Evolutionary conservation across 306 rosid genomes (phyloP), one percentile per base, ranked within the genome.

Genomic region (Bauhinia variegata): DNA sequence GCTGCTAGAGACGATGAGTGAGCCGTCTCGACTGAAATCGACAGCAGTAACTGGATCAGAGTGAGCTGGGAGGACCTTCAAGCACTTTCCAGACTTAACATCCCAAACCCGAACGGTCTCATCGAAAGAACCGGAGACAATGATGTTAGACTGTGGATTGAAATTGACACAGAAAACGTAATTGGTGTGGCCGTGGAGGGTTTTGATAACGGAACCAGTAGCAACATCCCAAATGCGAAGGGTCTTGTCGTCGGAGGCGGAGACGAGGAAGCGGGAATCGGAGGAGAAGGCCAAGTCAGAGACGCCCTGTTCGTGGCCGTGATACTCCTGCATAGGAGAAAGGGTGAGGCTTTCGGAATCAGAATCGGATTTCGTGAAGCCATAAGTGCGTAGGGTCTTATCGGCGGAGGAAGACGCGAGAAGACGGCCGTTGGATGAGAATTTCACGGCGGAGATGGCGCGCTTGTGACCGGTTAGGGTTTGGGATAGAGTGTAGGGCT

Each of bases 21-120:
- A 79, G 0, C 98, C 98, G 5, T 88, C 96, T 10, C 91, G 88
- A 39, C 90, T 89, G 63, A 93, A 89, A 79, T 93, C 97, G 0
- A 93, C 98, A 16, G 97, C 86, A 3, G 97, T 88, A 18, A 93
- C 98, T 0, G 97, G 97, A 48, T 93, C 98, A 5, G 95, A 93
- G 65, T 93, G 98, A 0, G 98, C 97, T 2, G 98, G 98, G 18
- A 93, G 73, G 9, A 93, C 95, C 84, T 89, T 93, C 37, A 93
- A 74, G 60, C 98, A 93, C 74, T 84, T 88, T 0, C 95, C 98
- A 5, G 88, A 74, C 82, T 89, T 83, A 0, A 93, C 96, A 13
- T 93, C 98, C 98, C 98, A 89, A 16, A 93, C 81, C 60, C 98
- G 88, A 34, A 93, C 97, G 13, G 97, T 93, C 85, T 93, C 98